phyloP scores from a whole-genome alignment of 306 rosid species.

The Cucurbita pepo region DNA sequence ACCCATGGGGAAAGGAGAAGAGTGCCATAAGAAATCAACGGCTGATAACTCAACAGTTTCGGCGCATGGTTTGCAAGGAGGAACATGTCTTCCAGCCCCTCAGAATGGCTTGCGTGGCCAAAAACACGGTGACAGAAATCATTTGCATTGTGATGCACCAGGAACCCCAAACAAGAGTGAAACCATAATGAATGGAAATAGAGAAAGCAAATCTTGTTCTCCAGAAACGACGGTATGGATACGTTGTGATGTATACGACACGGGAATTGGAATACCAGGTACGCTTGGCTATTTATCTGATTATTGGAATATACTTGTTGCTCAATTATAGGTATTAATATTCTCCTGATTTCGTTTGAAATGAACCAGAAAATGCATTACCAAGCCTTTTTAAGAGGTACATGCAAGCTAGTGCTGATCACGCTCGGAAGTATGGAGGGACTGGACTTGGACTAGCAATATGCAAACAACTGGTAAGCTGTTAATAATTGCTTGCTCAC shows the following conservation, averaged over 20 bases:
- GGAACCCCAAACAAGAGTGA: slow-evolving; percentile 36
- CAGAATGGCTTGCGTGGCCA: slow-evolving; percentile 15
- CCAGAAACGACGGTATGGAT: slow-evolving; percentile 72
- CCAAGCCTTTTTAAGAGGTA: slow-evolving; percentile 74
- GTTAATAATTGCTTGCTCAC: background rate
- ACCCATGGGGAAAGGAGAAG: slow-evolving; percentile 30
- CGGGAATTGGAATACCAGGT: slow-evolving; percentile 99
- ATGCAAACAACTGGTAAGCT: slow-evolving; percentile 86
- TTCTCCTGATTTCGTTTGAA: background rate
- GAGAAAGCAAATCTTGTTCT: slow-evolving; percentile 30
- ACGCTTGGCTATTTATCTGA: background rate
- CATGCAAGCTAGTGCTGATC: slow-evolving; percentile 99
- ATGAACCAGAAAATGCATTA: slow-evolving; percentile 58
- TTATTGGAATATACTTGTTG: background rate
- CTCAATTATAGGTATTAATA: background rate
- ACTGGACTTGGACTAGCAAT: slow-evolving; percentile 92
- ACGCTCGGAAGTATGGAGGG: slow-evolving; percentile 93
- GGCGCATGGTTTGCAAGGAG: slow-evolving; percentile 36
- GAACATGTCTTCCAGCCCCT: slow-evolving; percentile 20
- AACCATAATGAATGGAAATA: slow-evolving; percentile 27
- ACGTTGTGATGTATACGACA: slow-evolving; percentile 79
- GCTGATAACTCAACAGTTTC: slow-evolving; percentile 18
- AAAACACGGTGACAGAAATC: slow-evolving; percentile 26
- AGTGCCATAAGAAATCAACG: slow-evolving; percentile 16
- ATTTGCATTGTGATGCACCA: slow-evolving; percentile 22